Evolutionary conservation across 495 filamentous ascomycete species (phyloP), one percentile per base, ranked within the genome.

Genomic region (Neurospora africana): DNA sequence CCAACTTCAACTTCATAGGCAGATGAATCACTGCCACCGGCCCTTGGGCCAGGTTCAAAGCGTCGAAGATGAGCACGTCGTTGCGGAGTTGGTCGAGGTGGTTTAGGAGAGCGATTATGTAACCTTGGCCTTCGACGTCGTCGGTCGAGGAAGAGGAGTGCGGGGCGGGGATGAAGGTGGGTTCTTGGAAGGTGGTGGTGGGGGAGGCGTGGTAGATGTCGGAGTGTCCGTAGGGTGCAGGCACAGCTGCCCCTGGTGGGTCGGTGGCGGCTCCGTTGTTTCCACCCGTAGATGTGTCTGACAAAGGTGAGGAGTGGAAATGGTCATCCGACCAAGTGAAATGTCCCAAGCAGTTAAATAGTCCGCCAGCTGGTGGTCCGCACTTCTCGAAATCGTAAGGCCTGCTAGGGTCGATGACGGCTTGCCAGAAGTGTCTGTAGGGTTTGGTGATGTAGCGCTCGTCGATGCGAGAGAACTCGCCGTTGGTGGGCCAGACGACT

Each of bases 401-500:
- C 37, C 73, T 78, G 3, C 72, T 75, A 0, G 83, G 81, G 69
- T 87, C 83, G 40, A 87, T 83, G 27, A 82, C 76, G 0, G 84
- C 76, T 70, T 86, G 84, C 82, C 83, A 90, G 78, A 87, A 87
- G 76, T 88, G 87, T 10, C 79, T 76, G 75, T 89, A 87, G 6
- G 78, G 77, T 71, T 84, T 83, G 21, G 84, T 85, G 4, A 84
- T 79, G 47, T 82, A 84, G 2, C 87, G 83, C 71, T 89, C 88
- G 74, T 89, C 88, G 72, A 89, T 88, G 30, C 87, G 83, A 9
- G 84, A 87, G 81, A 89, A 89, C 76, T 89, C 88, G 27, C 86
- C 86, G 69, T 82, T 85, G 7, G 83, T 83, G 4, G 78, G 75
- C 76, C 85, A 85, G 9, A 81, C 70, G 27, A 80, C 0, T 2